A percentile compares a stretch with the other conserved stretches of the same genome.
Evolutionary conservation across 768 basidiomycete species (phyloP).

Genomic region (Postia placenta): DNA sequence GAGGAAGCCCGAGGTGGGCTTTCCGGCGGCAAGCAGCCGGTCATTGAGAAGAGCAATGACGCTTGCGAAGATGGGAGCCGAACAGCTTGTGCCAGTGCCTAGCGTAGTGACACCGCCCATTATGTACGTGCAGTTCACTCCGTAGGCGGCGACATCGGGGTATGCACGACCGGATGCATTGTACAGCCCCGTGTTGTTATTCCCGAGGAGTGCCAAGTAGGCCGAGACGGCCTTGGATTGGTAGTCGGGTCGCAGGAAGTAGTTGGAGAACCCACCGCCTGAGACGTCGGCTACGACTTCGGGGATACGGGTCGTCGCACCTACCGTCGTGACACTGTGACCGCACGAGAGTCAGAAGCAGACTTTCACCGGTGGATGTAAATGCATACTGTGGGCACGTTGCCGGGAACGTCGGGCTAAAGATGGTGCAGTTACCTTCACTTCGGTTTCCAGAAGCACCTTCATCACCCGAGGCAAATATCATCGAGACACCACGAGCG

Average conservation of each 20-base stretch:
- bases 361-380: background rate
- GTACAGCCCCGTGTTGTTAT: slow-evolving; percentile 13
- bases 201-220: slow-evolving; percentile 22
- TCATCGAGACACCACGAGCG: too few species aligned
- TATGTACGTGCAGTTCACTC: slow-evolving; percentile 8
- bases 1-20: slow-evolving; percentile 27
- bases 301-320: slow-evolving; percentile 24
- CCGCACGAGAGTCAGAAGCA: background rate
- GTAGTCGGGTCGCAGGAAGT: slow-evolving; percentile 31
- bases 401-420: slow-evolving; percentile 30
- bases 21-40: slow-evolving; percentile 24
- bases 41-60: slow-evolving; percentile 29
- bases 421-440: slow-evolving; percentile 31
- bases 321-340: slow-evolving; percentile 26
- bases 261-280: slow-evolving; percentile 37
- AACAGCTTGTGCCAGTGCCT: slow-evolving; percentile 28
- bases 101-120: slow-evolving; percentile 10
- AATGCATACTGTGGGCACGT: slow-evolving; percentile 30
- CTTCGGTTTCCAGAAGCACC: slow-evolving; percentile 27
- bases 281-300: slow-evolving; percentile 22
- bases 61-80: slow-evolving; percentile 28
- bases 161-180: slow-evolving; percentile 20
- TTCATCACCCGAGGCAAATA: too few species aligned
- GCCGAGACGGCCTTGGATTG: slow-evolving; percentile 24
- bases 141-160: slow-evolving; percentile 30